These are phyloP conservation scores for Xeromyces bisporus DNA, from an alignment of 495 filamentous ascomycete genomes.

Conservation along the genomic window DNA sequence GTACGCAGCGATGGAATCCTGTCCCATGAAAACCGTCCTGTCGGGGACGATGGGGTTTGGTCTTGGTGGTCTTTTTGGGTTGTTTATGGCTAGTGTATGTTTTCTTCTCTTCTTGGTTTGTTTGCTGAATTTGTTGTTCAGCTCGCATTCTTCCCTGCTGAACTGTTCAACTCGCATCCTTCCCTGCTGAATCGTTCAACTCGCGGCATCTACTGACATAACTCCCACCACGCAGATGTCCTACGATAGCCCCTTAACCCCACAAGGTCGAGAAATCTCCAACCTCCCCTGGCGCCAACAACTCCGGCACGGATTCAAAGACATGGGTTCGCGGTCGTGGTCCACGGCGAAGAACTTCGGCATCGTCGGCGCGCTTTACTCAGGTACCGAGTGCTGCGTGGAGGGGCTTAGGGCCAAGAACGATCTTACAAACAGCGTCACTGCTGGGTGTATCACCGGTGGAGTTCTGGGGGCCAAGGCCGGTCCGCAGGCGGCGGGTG, in stretches of 20 bases:
- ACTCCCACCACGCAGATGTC: constrained; percentile 59
- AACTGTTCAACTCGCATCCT: no score
- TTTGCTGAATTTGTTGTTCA: no score
- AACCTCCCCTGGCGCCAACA: constrained; percentile 69
- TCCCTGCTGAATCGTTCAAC: no score
- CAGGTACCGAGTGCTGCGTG: constrained; percentile 88
- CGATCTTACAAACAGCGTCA: constrained; percentile 74
- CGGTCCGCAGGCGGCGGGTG: constrained; percentile 74
- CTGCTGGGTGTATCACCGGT: constrained; percentile 81
- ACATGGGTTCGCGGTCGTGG: constrained; percentile 76
- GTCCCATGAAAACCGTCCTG: constrained; percentile 65
- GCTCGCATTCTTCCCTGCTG: no score
- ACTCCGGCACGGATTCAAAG: constrained; percentile 67
- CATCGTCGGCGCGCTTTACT: constrained; percentile 73
- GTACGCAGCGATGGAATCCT: constrained; percentile 73
- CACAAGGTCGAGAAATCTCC: constrained; percentile 43
- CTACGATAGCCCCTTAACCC: constrained; percentile 67
- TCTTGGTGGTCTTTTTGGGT: constrained; percentile 77
- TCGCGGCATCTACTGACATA: no score
- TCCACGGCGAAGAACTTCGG: constrained; percentile 91
- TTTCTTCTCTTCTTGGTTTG: neutral
- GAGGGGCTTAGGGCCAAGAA: constrained; percentile 86
- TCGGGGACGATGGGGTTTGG: constrained; percentile 78
- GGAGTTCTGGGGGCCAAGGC: constrained; percentile 70
- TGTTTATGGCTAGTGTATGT: constrained; percentile 87